Percentiles rank a stretch among this genome's conserved stretches.
These are phyloP conservation scores for Scytalidium sp. DNA, from an alignment of 2,329 filamentous ascomycete species.

Conservation along the genomic window DNA sequence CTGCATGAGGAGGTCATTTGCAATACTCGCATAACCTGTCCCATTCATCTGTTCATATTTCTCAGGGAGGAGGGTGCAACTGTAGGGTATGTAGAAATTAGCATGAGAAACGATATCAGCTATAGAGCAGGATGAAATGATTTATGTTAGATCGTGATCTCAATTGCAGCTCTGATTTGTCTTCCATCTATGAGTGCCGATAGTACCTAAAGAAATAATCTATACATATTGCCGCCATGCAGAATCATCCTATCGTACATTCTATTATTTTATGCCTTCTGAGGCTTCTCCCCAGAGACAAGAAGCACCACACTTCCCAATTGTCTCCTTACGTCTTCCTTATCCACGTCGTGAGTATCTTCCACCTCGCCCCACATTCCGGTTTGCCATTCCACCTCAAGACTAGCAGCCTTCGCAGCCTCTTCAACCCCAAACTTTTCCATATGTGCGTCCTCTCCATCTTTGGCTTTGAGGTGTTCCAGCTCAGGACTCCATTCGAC, in stretches of 20 bases:
- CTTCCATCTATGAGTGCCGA: no score
- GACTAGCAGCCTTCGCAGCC: constrained; percentile 70
- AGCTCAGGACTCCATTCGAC: constrained; percentile 84
- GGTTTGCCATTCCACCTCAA: constrained; percentile 91
- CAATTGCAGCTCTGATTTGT: not conserved
- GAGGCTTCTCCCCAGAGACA: constrained; percentile 54
- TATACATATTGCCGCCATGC: not conserved
- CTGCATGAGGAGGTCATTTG: no score
- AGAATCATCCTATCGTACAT: not conserved
- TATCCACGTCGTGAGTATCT: constrained; percentile 92
- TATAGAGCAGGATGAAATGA: not conserved
- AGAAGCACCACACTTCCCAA: constrained; percentile 83
- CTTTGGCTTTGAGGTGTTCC: constrained; percentile 42
- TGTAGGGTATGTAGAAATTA: not conserved
- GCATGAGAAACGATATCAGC: not conserved
- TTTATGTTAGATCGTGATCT: not conserved
- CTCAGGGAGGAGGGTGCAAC: not conserved
- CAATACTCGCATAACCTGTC: not conserved
- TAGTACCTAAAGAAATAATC: not conserved
- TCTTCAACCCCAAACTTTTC: constrained; percentile 74
- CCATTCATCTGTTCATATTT: not conserved
- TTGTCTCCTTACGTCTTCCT: constrained; percentile 84
- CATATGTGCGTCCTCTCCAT: constrained; percentile 21
- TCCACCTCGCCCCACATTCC: constrained; percentile 94
- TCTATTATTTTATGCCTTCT: not conserved